These are phyloP conservation scores for Apostasia ramifera DNA, from an alignment of 106 monocot species.

Conservation along the genomic window DNA sequence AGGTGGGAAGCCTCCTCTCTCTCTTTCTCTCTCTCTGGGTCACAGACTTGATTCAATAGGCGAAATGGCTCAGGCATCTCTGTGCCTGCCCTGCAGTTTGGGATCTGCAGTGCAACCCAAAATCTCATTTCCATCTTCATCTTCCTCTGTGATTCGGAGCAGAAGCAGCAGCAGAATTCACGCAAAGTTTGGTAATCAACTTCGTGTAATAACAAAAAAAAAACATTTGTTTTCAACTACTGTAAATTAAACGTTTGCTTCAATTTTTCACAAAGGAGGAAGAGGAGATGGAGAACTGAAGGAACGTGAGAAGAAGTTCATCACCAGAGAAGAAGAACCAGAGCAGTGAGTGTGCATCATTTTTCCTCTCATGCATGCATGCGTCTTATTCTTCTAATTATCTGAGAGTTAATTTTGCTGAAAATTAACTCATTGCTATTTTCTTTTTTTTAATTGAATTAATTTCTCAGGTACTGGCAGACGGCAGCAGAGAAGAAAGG, in stretches of 20 bases:
- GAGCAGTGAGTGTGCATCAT: conserved; percentile 40
- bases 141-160: background rate
- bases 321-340: conserved; percentile 91
- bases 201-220: background rate
- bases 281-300: conserved; percentile 57
- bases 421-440: background rate
- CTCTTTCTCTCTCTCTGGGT: too few species aligned
- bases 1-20: too few species aligned
- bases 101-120: conserved; percentile 12
- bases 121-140: conserved; percentile 1
- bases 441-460: background rate
- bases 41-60: too few species aligned
- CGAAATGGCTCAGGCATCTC: conserved; percentile 36
- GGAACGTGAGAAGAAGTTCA: conserved; percentile 84
- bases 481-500: conserved; percentile 91
- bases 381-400: background rate
- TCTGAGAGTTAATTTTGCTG: background rate
- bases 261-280: conserved; percentile 12
- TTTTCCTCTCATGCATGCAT: too few species aligned
- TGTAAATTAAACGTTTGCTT: background rate
- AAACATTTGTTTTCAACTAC: background rate
- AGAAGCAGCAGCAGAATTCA: conserved; percentile 23
- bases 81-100: conserved; percentile 13
- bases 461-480: conserved; percentile 75
- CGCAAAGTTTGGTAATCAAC: conserved; percentile 38